Conservation (phyloP, 2,329 filamentous ascomycete species). For the Pseudocercospora eumusae region DNA sequence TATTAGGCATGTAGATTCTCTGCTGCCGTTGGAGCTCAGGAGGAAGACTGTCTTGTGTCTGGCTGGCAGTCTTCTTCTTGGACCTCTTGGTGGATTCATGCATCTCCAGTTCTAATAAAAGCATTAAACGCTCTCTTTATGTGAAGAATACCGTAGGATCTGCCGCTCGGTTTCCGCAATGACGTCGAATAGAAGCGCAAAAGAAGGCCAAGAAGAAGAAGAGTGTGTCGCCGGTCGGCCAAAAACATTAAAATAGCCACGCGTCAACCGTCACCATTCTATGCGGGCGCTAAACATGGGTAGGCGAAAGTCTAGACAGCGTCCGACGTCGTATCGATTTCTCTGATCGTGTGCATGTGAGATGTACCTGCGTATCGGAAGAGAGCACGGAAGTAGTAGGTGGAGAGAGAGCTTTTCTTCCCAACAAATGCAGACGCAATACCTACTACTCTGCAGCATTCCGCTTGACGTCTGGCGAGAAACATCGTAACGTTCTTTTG, state of each 20-base stretch:
- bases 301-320: slow-evolving; percentile 1
- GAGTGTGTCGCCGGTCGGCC: too few species aligned
- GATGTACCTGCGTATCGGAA: slow-evolving; percentile 6
- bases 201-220: slow-evolving; percentile 10
- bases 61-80: too few species aligned
- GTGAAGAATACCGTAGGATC: background rate
- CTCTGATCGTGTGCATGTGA: background rate
- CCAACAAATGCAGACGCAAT: background rate
- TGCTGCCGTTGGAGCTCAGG: too few species aligned
- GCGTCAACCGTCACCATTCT: background rate
- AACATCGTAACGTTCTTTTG: background rate
- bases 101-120: too few species aligned
- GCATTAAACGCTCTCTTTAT: background rate
- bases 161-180: background rate
- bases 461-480: background rate
- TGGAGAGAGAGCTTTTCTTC: background rate
- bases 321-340: background rate
- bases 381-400: background rate
- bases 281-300: background rate
- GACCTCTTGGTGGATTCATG: too few species aligned
- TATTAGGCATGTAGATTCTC: too few species aligned
- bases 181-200: slow-evolving; percentile 13
- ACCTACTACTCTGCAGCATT: background rate
- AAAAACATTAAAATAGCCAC: too few species aligned
- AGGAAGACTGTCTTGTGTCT: too few species aligned